phyloP scores from a whole-genome alignment of 352 stramenopile species.

The Pythium brachiatum region DNA sequence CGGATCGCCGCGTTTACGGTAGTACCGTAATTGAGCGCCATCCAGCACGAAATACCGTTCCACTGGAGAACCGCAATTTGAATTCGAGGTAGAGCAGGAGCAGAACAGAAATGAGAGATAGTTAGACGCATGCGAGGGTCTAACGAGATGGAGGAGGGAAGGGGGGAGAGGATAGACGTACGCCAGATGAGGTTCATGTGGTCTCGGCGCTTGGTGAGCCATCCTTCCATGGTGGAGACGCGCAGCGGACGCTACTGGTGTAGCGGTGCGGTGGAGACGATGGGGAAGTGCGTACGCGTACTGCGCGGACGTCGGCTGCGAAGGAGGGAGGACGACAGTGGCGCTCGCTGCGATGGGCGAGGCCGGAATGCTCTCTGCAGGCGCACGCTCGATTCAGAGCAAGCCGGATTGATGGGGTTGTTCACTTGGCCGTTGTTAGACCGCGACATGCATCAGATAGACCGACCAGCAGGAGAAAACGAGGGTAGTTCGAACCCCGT shows the following conservation, averaged over 20 bases:
- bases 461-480: too few relatives aligned
- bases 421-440: background rate
- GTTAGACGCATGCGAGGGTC: background rate
- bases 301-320: background rate
- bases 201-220: conserved; percentile 86
- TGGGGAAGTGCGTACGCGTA: background rate
- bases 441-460: background rate
- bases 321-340: background rate
- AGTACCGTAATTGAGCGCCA: conserved; percentile 84
- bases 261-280: background rate
- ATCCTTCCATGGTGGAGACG: conserved; percentile 67
- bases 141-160: background rate
- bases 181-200: conserved; percentile 91
- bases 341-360: background rate
- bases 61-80: conserved; percentile 33
- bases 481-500: background rate
- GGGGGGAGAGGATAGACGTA: conserved; percentile 32
- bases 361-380: background rate
- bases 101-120: background rate
- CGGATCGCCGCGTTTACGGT: conserved; percentile 81
- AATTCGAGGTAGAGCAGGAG: background rate
- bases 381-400: conserved; percentile 3
- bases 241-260: background rate
- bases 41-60: conserved; percentile 88
- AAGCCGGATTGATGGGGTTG: conserved; percentile 2